Conservation (phyloP, 768 basidiomycete genomes). For the Infundibulicybe gibba region DNA sequence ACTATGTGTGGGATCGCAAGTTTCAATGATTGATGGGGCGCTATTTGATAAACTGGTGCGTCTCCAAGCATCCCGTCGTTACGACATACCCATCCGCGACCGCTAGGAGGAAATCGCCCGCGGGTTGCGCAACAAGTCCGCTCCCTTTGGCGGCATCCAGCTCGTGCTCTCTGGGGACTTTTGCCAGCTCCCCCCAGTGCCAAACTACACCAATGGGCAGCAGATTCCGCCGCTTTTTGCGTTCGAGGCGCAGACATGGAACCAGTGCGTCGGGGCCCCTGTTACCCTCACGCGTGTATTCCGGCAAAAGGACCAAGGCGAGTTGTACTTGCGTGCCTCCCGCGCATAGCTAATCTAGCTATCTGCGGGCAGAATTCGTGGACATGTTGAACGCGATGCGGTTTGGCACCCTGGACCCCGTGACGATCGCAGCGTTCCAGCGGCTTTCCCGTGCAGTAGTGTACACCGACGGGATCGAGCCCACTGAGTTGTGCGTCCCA, state of each 20-base stretch:
- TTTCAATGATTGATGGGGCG: slow-evolving; percentile 84
- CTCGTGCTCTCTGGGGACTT: slow-evolving; percentile 87
- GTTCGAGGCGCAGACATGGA: slow-evolving; percentile 81
- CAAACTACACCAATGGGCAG: slow-evolving; percentile 42
- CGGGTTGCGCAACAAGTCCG: slow-evolving; percentile 41
- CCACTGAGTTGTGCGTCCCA: slow-evolving; percentile 69
- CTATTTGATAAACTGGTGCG: slow-evolving; percentile 80
- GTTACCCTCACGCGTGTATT: slow-evolving; percentile 71
- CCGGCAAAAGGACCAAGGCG: slow-evolving; percentile 81
- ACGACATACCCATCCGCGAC: slow-evolving; percentile 19
- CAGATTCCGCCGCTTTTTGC: slow-evolving; percentile 57
- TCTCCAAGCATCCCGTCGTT: neutral
- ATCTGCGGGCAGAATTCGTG: slow-evolving; percentile 50
- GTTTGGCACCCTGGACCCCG: slow-evolving; percentile 54
- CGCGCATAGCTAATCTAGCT: neutral
- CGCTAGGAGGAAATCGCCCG: slow-evolving; percentile 61
- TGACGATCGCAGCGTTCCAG: slow-evolving; percentile 46
- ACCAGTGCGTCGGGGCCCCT: slow-evolving; percentile 52
- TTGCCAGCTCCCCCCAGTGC: slow-evolving; percentile 86
- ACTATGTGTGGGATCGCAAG: slow-evolving; percentile 29
- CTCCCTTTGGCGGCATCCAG: slow-evolving; percentile 88
- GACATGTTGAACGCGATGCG: slow-evolving; percentile 89
- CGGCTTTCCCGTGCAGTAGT: slow-evolving; percentile 49
- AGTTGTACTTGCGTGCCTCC: slow-evolving; percentile 1
- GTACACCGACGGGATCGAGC: slow-evolving; percentile 73